Base-by-base conservation (phyloP, 805 yeast genomes). In the Saccharomycopsis oosterbeekiorum region DNA sequence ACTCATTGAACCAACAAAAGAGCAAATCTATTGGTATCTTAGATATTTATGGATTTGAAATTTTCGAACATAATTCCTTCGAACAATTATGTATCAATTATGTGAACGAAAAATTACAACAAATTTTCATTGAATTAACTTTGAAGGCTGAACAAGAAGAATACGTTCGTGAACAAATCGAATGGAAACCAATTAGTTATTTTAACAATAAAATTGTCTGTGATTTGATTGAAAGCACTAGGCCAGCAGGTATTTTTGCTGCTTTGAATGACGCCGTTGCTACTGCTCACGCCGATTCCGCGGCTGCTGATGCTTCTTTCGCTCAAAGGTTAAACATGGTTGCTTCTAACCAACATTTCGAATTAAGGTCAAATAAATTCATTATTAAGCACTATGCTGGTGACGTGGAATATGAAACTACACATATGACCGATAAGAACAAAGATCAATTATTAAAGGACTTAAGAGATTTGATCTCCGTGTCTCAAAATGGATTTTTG, bases 111-210 rank as follows among this genome's bases (percentile, higher is more conserved):
- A 93, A 93, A 74, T 79, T 93, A 67, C 97, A 92, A 76, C 99
- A 93, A 73, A 94, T 93, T 70, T 94, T 94, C 70, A 94, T 94
- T 71, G 96, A 94, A 73, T 80, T 94, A 70, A 94, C 99, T 1
- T 80, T 94, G 70, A 94, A 94, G 75, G 88, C 97, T 0, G 99
- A 94, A 75, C 99, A 94, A 76, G 99, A 94, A 66, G 98, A 94
- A 71, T 94, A 94, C 69, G 94, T 90, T 41, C 86, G 88, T 67
- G 99, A 94, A 74, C 88, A 90, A 74, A 94, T 94, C 72, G 82
- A 89, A 72, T 94, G 99, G 99, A 89, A 96, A 12, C 98, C 98
- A 24, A 94, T 94, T 69, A 88, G 94, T 65, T 94, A 91, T 74
- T 94, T 94, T 77, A 94, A 94, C 75, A 94, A 94, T 75, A 86